Conservation (phyloP, 768 basidiomycete genomes). For the Mycena rebaudengoi region DNA sequence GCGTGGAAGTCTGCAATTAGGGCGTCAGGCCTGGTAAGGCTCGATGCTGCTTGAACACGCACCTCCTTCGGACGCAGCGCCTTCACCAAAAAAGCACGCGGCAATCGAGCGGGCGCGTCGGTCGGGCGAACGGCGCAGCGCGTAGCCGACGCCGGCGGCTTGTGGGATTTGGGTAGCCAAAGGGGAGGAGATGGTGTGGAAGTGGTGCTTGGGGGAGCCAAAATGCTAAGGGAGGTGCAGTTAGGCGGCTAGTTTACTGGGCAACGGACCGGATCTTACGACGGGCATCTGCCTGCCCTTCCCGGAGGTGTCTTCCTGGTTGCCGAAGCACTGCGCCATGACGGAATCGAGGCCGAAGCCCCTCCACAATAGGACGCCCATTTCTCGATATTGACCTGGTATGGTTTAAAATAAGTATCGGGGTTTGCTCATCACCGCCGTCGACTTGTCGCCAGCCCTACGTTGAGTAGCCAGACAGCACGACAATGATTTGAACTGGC, state of each 20-base stretch:
- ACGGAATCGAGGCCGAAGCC: slow-evolving; percentile 80
- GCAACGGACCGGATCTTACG: slow-evolving; percentile 49
- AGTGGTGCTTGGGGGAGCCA: slow-evolving; percentile 84
- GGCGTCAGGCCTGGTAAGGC: slow-evolving; percentile 9
- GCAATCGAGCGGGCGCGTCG: slow-evolving; percentile 79
- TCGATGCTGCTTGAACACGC: slow-evolving; percentile 17
- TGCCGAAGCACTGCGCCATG: slow-evolving; percentile 95
- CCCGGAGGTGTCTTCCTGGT: slow-evolving; percentile 77
- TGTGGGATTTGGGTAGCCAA: slow-evolving; percentile 95
- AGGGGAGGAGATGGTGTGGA: slow-evolving; percentile 94
- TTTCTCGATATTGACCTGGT: slow-evolving; percentile 90
- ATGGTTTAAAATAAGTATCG: slow-evolving; percentile 11
- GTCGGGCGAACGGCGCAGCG: slow-evolving; percentile 79
- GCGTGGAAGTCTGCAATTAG: slow-evolving; percentile 84
- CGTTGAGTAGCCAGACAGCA: too few relatives aligned
- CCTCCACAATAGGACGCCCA: slow-evolving; percentile 91
- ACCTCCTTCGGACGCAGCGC: slow-evolving; percentile 91
- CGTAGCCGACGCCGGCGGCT: slow-evolving; percentile 92
- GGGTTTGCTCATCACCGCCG: too few relatives aligned
- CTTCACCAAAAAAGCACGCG: slow-evolving; percentile 93
- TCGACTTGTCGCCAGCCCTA: too few relatives aligned
- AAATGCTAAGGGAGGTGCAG: slow-evolving; percentile 66
- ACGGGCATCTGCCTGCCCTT: slow-evolving; percentile 97
- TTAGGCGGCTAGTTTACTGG: slow-evolving; percentile 11
- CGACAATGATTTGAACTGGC: too few relatives aligned